Evolutionary conservation across 2,329 filamentous ascomycete species (phyloP), one percentile per base, ranked within the genome.

Genomic region (Aspergillus sp.): DNA sequence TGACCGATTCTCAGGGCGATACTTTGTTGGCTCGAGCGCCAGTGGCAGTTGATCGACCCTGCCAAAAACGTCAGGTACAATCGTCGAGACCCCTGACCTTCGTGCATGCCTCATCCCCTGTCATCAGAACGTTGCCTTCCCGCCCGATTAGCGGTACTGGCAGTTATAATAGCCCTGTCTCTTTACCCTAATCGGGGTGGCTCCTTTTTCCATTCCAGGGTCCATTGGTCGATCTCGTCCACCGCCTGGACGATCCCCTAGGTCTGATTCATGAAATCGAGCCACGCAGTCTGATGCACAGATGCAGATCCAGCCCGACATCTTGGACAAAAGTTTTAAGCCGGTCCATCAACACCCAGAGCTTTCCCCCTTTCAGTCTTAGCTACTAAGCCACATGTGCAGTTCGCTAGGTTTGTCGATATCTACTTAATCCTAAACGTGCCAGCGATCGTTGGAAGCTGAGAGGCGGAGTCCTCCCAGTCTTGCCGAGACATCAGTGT

Each of bases 41-140:
- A 45, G 41, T 41, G 40, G 40, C 51, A 41, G 51, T 47, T 22
- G 49, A 40, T 42, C 47, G 45, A 24, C 32, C 45, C 48, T 49
- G 45, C 14, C 49, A 36, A 44, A 20, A 46, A 50, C 36, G 19
- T 40, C 47, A 52, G 36, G 44, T 52, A 51, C 49, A 42, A 48
- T 50, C 47, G 47, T 55, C 43, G 40, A 50, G 49, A 56, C 53
- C 60, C 60, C 53, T 62, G 59, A 55, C 35, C 59, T 47, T 53
- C 51, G 43, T 63, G 57, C 60, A 62, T 62, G 51, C 40, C 51
- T 56, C 52, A 58, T 46, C 24, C 45, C 46, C 49, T 43, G 48
- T 38, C 53, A 16, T 53, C 52, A 56, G 45, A 52, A 48, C 47
- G 48, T 32, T 53, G 49, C 38, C 44, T 43, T 55, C 36, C 50